Base-by-base conservation (phyloP, 371 early-diverging fungal genomes). In the Zopfochytrium polystomum region DNA sequence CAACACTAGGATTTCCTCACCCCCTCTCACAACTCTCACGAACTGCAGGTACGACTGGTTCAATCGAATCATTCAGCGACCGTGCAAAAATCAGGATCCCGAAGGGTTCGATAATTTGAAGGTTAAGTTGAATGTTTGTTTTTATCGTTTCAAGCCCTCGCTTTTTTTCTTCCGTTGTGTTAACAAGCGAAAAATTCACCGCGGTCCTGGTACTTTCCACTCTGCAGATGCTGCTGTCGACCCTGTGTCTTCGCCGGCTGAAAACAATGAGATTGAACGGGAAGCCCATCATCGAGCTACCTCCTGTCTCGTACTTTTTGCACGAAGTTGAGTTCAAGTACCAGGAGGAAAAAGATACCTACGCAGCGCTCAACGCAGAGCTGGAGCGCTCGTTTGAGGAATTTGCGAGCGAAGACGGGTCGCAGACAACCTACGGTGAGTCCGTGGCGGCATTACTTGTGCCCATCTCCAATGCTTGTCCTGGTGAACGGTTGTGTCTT, bases 181-280 rank as follows among this genome's bases (percentile, higher is more conserved):
- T n/a, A n/a, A n/a, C n/a, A n/a, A n/a, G n/a, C n/a, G n/a, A n/a
- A n/a, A n/a, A n/a, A n/a, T 42, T 42, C n/a, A 42, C 11, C 42
- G 42, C 13, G 42, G 42, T n/a, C 42, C n/a, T 42, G 42, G 11
- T 48, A 20, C 23, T 48, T 48, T 25, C 9, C 48, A 7, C 9
- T 48, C 23, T 7, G 48, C 23, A 48, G 48, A 48, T 48, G 43
- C 42, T 56, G 18, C 42, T 56, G 56, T 18, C 18, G 13, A 23
- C 42, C 26, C 25, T 34, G n/a, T 56, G 56, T 44, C 45, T 56
- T 22, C 56, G 56, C 9, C 43, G 56, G 3, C 42, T n/a, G 23
- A 56, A 56, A 42, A n/a, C 56, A 23, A 56, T 56, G 56, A 56
- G 45, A 29, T 44, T 56, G 22, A 22, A 56, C 23, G 56, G 56